phyloP scores from a whole-genome alignment of 352 stramenopile genomes.

The Globisporangium uncinulatum region DNA sequence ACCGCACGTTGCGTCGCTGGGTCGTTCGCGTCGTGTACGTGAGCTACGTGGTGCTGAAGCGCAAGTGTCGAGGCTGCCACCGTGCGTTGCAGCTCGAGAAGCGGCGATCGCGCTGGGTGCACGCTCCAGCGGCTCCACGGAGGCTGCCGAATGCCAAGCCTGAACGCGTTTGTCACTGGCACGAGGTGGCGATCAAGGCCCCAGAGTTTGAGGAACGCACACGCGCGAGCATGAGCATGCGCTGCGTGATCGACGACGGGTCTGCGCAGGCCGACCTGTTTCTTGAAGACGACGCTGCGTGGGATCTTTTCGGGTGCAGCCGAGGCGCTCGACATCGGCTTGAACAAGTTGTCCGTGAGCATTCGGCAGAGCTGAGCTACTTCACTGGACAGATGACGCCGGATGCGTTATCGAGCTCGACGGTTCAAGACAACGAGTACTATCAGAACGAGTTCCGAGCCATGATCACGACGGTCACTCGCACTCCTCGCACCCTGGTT shows the following conservation, averaged over 20 bases:
- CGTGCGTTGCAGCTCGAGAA: conserved; percentile 36
- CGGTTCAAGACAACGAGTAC: conserved; percentile 26
- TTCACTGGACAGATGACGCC: conserved; percentile 31
- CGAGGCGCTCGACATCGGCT: conserved; percentile 34
- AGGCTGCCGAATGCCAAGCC: conserved; percentile 4
- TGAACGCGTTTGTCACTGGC: conserved; percentile 17
- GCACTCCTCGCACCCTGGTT: conserved; percentile 13
- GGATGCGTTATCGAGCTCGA: conserved; percentile 24
- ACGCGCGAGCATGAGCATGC: conserved; percentile 36
- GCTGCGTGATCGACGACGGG: conserved; percentile 73
- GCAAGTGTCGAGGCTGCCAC: conserved; percentile 53
- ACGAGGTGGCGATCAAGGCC: conserved; percentile 28
- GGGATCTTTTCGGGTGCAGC: conserved; percentile 59
- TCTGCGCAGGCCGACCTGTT: conserved; percentile 74
- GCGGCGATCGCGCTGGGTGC: conserved; percentile 36
- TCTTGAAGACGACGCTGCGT: conserved; percentile 58
- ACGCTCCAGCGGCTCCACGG: conserved; percentile 6
- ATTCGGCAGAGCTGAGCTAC: conserved; percentile 48
- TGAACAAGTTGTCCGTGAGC: conserved; percentile 33
- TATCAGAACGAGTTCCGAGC: conserved; percentile 60
- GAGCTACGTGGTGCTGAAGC: conserved; percentile 71
- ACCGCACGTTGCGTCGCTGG: conserved; percentile 51
- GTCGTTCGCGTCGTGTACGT: conserved; percentile 67
- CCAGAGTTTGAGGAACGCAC: conserved; percentile 30
- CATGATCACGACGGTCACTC: conserved; percentile 30